A percentile compares a stretch with the other conserved stretches of the same genome.
Evolutionary conservation across 345 rosid species (phyloP).

Genomic region (Dipteronia dyeriana): DNA sequence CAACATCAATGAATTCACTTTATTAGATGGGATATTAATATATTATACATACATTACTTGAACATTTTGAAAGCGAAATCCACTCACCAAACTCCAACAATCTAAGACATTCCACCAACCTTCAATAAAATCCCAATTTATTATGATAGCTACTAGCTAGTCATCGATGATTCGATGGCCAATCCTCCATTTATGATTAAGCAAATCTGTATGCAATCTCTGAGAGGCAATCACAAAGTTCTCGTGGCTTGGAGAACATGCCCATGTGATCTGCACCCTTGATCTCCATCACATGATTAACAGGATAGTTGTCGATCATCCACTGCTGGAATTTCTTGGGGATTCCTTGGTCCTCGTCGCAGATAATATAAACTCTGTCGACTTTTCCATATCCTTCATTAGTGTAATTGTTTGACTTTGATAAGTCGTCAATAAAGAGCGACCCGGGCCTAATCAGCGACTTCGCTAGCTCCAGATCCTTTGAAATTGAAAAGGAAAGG

Average conservation of each 20-base stretch:
- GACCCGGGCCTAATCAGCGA: constrained; percentile 32
- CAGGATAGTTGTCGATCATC: constrained; percentile 35
- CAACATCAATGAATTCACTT: too few species aligned
- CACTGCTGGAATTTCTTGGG: constrained; percentile 24
- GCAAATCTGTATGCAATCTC: constrained; percentile 30
- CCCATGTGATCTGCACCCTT: constrained; percentile 36
- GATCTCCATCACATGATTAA: constrained; percentile 27
- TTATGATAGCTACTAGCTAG: too few species aligned
- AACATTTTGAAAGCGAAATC: too few species aligned
- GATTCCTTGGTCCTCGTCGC: constrained; percentile 21
- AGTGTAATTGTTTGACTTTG: constrained; percentile 20
- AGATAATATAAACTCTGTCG: constrained; percentile 22
- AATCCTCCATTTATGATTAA: not conserved
- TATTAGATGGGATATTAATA: too few species aligned
- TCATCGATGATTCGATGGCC: not conserved
- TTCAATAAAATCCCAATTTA: too few species aligned
- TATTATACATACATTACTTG: too few species aligned
- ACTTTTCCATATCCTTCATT: constrained; percentile 29
- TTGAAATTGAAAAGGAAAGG: not conserved
- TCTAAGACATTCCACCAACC: too few species aligned
- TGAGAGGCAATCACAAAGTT: constrained; percentile 31
- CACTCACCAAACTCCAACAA: too few species aligned
- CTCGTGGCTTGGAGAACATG: constrained; percentile 40
- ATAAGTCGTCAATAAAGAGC: constrained; percentile 20
- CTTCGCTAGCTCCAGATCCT: constrained; percentile 45